These are phyloP conservation scores for Suillus clintonianus DNA, from an alignment of 768 basidiomycete genomes.

Conservation along the genomic window DNA sequence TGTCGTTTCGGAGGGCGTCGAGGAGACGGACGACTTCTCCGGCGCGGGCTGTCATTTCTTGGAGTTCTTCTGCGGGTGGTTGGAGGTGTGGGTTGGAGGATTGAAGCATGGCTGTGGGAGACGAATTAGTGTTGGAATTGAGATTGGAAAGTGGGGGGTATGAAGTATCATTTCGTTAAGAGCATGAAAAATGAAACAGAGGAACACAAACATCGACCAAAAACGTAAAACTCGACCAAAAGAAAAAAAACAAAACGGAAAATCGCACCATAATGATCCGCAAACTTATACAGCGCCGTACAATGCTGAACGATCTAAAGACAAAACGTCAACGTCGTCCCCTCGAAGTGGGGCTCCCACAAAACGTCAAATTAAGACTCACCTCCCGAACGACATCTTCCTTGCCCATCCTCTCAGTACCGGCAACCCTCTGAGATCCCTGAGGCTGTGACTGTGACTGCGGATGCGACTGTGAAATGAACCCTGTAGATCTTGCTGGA, in stretches of 20 bases:
- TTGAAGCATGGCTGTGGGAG: conserved; percentile 28
- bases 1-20: conserved; percentile 36
- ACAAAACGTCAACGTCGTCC: conserved; percentile 27
- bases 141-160: background rate
- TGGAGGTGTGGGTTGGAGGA: conserved; percentile 47
- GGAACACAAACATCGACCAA: no score
- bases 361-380: background rate
- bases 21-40: conserved; percentile 67
- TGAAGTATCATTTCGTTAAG: background rate
- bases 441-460: conserved; percentile 29
- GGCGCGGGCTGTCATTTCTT: conserved; percentile 72
- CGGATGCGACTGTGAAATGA: conserved; percentile 15
- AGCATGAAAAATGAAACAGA: no score
- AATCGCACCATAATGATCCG: conserved; percentile 63
- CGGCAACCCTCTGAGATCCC: conserved; percentile 2
- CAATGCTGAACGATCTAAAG: conserved; percentile 60
- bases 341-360: conserved; percentile 17
- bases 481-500: background rate
- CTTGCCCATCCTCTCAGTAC: background rate
- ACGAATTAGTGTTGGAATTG: background rate
- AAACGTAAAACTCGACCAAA: no score
- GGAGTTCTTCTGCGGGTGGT: conserved; percentile 56
- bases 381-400: conserved; percentile 3
- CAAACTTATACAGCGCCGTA: conserved; percentile 60
- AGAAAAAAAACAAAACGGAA: background rate